Percentiles rank a stretch among this genome's conserved stretches.
phyloP scores from a whole-genome alignment of 306 rosid genomes.

The Dryas alaskensis region DNA sequence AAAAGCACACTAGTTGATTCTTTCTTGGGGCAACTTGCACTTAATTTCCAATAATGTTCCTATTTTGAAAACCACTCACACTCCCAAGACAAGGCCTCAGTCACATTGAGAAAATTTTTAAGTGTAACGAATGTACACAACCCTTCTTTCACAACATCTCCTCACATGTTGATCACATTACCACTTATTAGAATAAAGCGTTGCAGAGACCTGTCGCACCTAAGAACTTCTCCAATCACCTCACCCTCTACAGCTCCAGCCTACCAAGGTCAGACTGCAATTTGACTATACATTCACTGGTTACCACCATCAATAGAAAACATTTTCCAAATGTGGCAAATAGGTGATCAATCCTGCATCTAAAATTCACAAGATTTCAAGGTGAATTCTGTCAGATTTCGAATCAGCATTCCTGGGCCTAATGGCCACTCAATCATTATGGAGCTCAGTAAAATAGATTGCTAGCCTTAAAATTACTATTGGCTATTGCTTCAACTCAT shows the following conservation, averaged over 20 bases:
- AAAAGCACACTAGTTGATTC: background rate
- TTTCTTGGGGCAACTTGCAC: background rate
- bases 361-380: background rate
- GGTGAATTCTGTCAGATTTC: background rate
- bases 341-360: background rate
- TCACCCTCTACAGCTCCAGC: background rate
- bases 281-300: background rate
- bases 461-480: background rate
- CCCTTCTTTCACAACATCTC: no score
- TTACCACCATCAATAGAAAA: background rate
- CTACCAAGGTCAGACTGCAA: background rate
- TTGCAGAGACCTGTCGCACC: background rate
- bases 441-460: background rate
- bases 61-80: no score
- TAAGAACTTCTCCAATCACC: background rate
- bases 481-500: background rate
- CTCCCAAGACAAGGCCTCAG: no score
- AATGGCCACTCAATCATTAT: background rate
- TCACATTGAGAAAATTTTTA: no score
- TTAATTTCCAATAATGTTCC: no score
- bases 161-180: no score
- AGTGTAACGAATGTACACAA: no score
- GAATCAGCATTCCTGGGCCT: background rate
- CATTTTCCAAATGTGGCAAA: background rate
- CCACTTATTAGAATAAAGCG: no score